Base-by-base conservation (phyloP, 73 alveolate species). In the Stentor coeruleus region DNA sequence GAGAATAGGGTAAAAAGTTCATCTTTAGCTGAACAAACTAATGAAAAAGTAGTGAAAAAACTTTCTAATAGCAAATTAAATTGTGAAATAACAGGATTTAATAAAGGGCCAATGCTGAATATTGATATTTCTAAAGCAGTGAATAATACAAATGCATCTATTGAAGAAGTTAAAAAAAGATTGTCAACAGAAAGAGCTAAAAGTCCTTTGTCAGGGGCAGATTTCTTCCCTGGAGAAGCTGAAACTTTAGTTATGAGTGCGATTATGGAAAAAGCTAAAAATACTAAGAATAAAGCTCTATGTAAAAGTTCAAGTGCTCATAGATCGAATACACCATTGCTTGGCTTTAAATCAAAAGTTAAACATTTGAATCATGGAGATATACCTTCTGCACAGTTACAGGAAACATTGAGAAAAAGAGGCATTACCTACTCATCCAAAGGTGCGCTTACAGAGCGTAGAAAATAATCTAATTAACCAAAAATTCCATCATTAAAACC, bases 181-280 rank as follows among this genome's bases (percentile, higher is more conserved):
- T n/a, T n/a, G n/a, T n/a, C n/a, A n/a, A 20, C 20, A 20, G 66
- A 49, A 49, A 49, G 6, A 11, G 6, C 66, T 6, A 49, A 49
- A 49, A 49, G 66, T 49, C 66, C 66, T 49, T 6, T 49, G 6
- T 49, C 20, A 20, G 66, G 66, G 41, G 39, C 26, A 1, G 33
- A 66, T 31, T 66, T 66, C 33, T 66, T 66, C n/a, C 79, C 79
- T 2, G 79, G 79, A 66, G 79, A 66, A 66, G 79, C 79, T 66
- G 79, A 66, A 66, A 66, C 49, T 66, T 33, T 66, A 26, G 79
- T 66, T 1, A 66, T 66, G 79, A 66, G 79, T 31, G 79, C 79
- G n/a, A 66, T 66, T 1, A 66, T 66, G 79, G 79, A 31, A 2
- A 66, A 33, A 66, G 79, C 79, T 31, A 66, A 66, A 1, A 26